Evolutionary conservation across 805 yeast species (phyloP), one percentile per base, ranked within the genome.

Genomic region (Teunomyces kruisii): DNA sequence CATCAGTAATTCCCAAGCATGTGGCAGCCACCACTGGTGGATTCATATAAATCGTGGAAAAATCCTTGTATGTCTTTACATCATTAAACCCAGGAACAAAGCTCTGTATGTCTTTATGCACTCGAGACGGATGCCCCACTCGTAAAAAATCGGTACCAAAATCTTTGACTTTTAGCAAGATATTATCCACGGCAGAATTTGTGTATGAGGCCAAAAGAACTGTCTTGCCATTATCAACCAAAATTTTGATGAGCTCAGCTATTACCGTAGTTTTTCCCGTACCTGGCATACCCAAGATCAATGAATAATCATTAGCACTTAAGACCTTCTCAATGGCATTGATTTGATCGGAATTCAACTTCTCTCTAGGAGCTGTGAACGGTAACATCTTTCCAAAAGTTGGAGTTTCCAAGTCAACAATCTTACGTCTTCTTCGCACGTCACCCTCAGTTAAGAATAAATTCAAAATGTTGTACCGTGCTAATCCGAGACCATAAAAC

Each of bases 211-310:
- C 80, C 39, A 94, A 65, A 17, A 94, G 68, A 1, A 94, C 84
- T 0, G 86, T 73, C 57, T 86, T 86, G 1, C 80, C 81, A 39
- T 75, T 74, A 1, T 67, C 64, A 3, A 83, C 84, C 24, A 94
- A 60, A 32, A 78, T 68, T 46, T 77, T 74, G 35, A 91, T 84
- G 13, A 94, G 56, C 38, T 84, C 82, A 0, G 95, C 86, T 43
- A 94, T 90, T 0, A 91, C 86, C 0, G 98, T 89, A 1, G 97
- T 89, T 58, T 89, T 89, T 8, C 97, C 99, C 0, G 98, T 94
- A 3, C 99, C 99, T 0, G 99, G 99, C 99, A 94, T 94, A 0
- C 99, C 99, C 48, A 92, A 67, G 14, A 94, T 78, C 54, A 94
- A 70, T 3, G 91, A 74, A 58, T 88, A 94, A 59, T 91, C 96